Evolutionary conservation across 148 eudicot genomes (phyloP).

Genomic region (Silene conica): DNA sequence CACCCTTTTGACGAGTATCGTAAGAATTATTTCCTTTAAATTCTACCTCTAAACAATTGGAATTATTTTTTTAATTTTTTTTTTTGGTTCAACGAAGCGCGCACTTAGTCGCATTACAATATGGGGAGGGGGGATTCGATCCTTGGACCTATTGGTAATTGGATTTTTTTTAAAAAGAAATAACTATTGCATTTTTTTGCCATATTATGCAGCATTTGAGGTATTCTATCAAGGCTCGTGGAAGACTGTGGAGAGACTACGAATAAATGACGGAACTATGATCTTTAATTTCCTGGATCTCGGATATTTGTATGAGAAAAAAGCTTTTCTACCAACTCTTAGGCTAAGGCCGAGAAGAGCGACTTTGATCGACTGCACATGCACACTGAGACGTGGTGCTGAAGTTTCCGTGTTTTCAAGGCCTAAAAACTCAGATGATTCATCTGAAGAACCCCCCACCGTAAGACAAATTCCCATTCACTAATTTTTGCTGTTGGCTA

Average conservation of each 20-base stretch:
- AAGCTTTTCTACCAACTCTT: constrained; percentile 52
- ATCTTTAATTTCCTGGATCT: constrained; percentile 39
- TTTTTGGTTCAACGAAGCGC: no score
- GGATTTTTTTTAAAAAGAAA: not conserved
- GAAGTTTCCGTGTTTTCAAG: constrained; percentile 62
- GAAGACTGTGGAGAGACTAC: constrained; percentile 60
- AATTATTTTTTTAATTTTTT: no score
- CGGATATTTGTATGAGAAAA: constrained; percentile 52
- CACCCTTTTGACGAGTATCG: constrained; percentile 42
- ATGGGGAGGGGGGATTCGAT: no score
- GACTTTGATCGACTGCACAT: constrained; percentile 57
- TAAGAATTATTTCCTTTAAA: constrained; percentile 17
- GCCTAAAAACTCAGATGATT: constrained; percentile 31
- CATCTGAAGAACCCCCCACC: constrained; percentile 38
- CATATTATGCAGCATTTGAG: constrained; percentile 64
- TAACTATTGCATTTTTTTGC: not conserved
- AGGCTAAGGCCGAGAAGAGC: constrained; percentile 78
- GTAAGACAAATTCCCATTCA: constrained; percentile 31
- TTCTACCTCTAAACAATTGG: not conserved
- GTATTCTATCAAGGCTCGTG: constrained; percentile 55
- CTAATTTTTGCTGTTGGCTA: not conserved
- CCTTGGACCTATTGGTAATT: no score
- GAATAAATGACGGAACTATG: constrained; percentile 50
- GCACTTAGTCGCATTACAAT: no score
- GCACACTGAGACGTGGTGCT: constrained; percentile 73